phyloP scores from a whole-genome alignment of 495 filamentous ascomycete genomes.

The Venustampulla echinocandica region DNA sequence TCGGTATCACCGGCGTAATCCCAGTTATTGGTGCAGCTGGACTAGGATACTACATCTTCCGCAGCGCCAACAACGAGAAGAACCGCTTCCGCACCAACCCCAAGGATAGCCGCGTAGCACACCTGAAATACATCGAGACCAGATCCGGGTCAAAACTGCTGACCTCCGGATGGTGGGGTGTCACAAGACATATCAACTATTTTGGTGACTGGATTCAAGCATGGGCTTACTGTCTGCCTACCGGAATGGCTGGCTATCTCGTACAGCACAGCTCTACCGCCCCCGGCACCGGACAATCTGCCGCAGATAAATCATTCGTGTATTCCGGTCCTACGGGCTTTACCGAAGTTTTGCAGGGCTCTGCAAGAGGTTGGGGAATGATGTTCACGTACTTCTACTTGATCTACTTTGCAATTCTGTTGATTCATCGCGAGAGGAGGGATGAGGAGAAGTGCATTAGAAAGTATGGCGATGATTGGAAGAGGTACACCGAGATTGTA shows the following conservation, averaged over 20 bases:
- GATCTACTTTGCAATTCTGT: constrained; percentile 80
- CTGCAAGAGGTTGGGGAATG: constrained; percentile 72
- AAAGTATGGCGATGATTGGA: constrained; percentile 95
- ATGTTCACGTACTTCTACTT: constrained; percentile 93
- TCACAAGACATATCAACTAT: constrained; percentile 91
- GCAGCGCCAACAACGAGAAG: constrained; percentile 85
- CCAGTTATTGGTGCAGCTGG: constrained; percentile 56
- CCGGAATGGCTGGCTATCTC: constrained; percentile 72
- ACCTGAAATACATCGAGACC: constrained; percentile 85
- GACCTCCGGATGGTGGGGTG: constrained; percentile 90
- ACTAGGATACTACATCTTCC: constrained; percentile 82
- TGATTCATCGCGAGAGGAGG: constrained; percentile 82
- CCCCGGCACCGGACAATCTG: constrained; percentile 40
- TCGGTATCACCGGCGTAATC: constrained; percentile 55
- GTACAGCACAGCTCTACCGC: constrained; percentile 44
- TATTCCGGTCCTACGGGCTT: constrained; percentile 23
- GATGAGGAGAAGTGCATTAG: constrained; percentile 87
- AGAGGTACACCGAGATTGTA: constrained; percentile 76
- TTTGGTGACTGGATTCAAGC: constrained; percentile 94
- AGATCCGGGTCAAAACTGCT: constrained; percentile 72
- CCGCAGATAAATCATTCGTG: constrained; percentile 37
- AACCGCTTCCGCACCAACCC: constrained; percentile 87
- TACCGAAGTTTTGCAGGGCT: constrained; percentile 55
- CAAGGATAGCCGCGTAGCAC: constrained; percentile 65
- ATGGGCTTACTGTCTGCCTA: constrained; percentile 88